phyloP scores from a whole-genome alignment of 805 yeast genomes.

The Barnettozyma pratensis region DNA sequence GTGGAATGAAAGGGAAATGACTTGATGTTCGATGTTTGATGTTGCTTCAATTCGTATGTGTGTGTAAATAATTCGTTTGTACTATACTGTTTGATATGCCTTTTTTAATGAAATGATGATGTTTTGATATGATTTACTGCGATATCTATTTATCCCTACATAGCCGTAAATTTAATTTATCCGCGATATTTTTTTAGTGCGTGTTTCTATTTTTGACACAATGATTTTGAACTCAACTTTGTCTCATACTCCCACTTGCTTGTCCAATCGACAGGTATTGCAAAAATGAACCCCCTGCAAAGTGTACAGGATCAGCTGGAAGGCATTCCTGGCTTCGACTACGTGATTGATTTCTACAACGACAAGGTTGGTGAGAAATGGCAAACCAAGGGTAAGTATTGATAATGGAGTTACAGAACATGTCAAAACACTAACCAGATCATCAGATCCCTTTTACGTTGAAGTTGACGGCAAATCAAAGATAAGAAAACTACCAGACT shows the following conservation, averaged over 20 bases:
- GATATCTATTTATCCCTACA: no score
- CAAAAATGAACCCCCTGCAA: conserved; percentile 18
- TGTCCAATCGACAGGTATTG: neutral
- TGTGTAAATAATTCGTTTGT: no score
- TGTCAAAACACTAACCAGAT: neutral
- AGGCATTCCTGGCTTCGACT: conserved; percentile 53
- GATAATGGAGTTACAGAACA: neutral
- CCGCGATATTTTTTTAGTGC: neutral
- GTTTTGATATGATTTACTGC: neutral
- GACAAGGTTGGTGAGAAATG: conserved; percentile 63
- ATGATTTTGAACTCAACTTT: neutral
- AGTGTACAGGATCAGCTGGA: conserved; percentile 31
- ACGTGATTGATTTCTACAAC: conserved; percentile 53
- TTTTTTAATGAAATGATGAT: neutral
- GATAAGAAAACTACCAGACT: conserved; percentile 55
- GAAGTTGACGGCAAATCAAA: conserved; percentile 46
- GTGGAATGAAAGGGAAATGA: neutral
- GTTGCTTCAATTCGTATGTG: no score
- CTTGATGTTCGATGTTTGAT: no score
- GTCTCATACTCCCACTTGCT: neutral
- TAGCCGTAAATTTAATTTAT: no score
- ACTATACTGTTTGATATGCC: no score
- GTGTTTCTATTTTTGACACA: neutral
- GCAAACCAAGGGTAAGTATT: conserved; percentile 39
- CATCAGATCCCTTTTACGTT: conserved; percentile 57